phyloP scores from a whole-genome alignment of 768 basidiomycete species.

The Coprinopsis cinerea region DNA sequence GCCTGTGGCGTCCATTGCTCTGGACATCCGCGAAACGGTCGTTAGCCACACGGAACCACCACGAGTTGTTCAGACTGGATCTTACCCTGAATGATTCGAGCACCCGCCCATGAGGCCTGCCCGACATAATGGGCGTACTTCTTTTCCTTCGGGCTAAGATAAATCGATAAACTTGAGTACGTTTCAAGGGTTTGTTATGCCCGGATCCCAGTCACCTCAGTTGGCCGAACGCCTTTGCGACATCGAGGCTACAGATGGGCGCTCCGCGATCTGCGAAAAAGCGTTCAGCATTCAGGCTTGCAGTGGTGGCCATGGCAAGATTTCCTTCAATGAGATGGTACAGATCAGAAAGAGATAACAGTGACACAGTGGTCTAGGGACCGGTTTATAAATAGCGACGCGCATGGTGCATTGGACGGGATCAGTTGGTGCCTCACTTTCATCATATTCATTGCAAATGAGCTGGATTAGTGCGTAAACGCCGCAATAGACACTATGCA shows the following conservation, averaged over 20 bases:
- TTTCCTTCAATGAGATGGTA: slow-evolving; percentile 8
- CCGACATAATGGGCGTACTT: slow-evolving; percentile 71
- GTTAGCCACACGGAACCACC: neutral
- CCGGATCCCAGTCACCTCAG: slow-evolving; percentile 40
- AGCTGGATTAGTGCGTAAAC: neutral
- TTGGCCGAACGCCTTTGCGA: slow-evolving; percentile 62
- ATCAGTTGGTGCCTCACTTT: no score
- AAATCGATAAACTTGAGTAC: slow-evolving; percentile 5
- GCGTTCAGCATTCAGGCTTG: slow-evolving; percentile 41
- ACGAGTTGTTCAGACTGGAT: neutral
- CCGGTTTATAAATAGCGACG: no score
- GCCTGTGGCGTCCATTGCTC: slow-evolving; percentile 79
- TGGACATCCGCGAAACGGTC: slow-evolving; percentile 13
- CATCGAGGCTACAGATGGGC: slow-evolving; percentile 70
- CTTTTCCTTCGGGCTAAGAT: slow-evolving; percentile 63
- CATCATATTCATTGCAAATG: neutral
- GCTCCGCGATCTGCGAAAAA: slow-evolving; percentile 72
- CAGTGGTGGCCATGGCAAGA: slow-evolving; percentile 23
- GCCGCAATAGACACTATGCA: neutral
- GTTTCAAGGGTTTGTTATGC: neutral
- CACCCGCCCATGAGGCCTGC: slow-evolving; percentile 79
- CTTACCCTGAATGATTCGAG: slow-evolving; percentile 65
- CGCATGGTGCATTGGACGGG: no score
- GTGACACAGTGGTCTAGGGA: neutral
- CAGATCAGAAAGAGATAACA: no score